Evolutionary conservation across 2,329 filamentous ascomycete species (phyloP).

Genomic region (Xylaria digitata): DNA sequence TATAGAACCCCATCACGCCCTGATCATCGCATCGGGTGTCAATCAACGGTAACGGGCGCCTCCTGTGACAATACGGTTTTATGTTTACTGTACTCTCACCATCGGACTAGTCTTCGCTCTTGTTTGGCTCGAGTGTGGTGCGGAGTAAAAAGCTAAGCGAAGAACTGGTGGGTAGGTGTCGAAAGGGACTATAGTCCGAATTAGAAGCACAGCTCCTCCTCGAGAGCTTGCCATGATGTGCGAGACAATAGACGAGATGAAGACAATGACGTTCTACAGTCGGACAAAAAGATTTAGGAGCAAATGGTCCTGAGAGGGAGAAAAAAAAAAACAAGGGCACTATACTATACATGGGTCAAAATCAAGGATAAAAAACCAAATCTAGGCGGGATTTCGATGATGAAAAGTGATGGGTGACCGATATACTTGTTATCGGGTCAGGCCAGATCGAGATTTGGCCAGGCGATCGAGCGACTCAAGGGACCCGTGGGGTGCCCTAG

Average conservation of each 20-base stretch:
- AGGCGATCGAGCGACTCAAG: slow-evolving; percentile 40
- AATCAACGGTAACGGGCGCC: slow-evolving; percentile 6
- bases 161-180: background rate
- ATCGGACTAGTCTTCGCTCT: background rate
- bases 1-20: slow-evolving; percentile 15
- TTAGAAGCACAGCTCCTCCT: background rate
- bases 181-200: background rate
- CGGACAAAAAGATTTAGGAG: slow-evolving; percentile 24
- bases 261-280: slow-evolving; percentile 40
- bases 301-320: slow-evolving; percentile 31
- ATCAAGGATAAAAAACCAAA: background rate
- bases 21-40: slow-evolving; percentile 12
- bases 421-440: background rate
- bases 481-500: background rate
- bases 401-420: slow-evolving; percentile 23
- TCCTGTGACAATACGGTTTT: background rate
- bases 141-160: background rate
- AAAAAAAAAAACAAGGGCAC: slow-evolving; percentile 3
- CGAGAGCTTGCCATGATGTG: slow-evolving; percentile 6
- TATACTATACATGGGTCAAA: background rate
- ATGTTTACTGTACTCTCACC: background rate
- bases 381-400: slow-evolving; percentile 25
- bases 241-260: slow-evolving; percentile 2
- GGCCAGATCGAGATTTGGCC: slow-evolving; percentile 43
- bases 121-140: background rate